Evolutionary conservation across 352 stramenopile species (phyloP).

Genomic region (Peronospora belbahrii): DNA sequence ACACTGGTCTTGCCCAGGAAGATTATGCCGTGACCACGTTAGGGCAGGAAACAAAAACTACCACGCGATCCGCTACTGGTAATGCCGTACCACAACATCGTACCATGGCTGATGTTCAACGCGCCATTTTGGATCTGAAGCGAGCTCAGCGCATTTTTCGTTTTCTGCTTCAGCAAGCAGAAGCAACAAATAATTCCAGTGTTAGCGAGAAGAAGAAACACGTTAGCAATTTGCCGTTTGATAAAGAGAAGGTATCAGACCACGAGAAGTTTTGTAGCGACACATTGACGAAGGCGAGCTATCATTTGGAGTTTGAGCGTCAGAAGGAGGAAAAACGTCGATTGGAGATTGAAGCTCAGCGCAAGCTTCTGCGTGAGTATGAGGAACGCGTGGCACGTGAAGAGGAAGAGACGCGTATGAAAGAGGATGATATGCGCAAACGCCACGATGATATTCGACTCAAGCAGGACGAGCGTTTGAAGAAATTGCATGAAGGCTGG

Average conservation of each 20-base stretch:
- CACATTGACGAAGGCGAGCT: conserved; percentile 80
- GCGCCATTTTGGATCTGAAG: conserved; percentile 81
- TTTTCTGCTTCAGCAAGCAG: conserved; percentile 66
- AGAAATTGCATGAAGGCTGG: conserved; percentile 76
- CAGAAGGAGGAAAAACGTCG: conserved; percentile 82
- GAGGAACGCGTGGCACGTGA: conserved; percentile 69
- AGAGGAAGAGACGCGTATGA: conserved; percentile 38
- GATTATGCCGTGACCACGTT: conserved; percentile 82
- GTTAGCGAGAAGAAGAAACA: conserved; percentile 53
- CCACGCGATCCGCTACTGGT: conserved; percentile 27
- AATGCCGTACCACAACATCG: conserved; percentile 42
- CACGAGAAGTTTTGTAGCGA: conserved; percentile 85
- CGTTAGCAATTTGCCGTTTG: conserved; percentile 50
- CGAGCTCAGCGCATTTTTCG: conserved; percentile 78
- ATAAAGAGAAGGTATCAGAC: conserved; percentile 83
- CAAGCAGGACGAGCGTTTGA: conserved; percentile 79
- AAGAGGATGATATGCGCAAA: conserved; percentile 55
- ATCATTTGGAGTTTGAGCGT: conserved; percentile 85
- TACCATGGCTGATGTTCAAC: conserved; percentile 84
- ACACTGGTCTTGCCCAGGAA: conserved; percentile 79
- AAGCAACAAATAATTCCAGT: conserved; percentile 20
- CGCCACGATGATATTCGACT: conserved; percentile 60
- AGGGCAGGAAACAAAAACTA: conserved; percentile 57
- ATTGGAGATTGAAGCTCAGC: conserved; percentile 72
- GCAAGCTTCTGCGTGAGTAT: conserved; percentile 74